Base-by-base conservation (phyloP, 768 basidiomycete genomes). In the Lactarius psammicola region DNA sequence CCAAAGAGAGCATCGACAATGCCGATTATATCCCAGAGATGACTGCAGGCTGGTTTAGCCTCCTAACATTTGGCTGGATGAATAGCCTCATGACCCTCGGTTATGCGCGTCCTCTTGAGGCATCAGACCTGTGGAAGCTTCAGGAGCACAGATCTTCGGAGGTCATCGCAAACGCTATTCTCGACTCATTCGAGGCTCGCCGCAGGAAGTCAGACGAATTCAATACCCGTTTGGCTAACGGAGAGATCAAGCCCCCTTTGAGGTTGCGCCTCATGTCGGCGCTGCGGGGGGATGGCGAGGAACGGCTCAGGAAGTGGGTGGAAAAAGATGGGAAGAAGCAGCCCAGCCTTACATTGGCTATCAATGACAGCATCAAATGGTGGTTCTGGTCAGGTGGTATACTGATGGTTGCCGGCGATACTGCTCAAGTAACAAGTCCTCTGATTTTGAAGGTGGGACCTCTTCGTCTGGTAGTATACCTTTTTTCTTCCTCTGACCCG, bases 61-160 rank as follows among this genome's bases (percentile, higher is more conserved):
- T 83, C 7, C 67, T 93, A 4, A 87, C 85, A 36, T 95, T 94
- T 69, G 75, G 76, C 53, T 95, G 94, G 93, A 81, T 95, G 23
- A 86, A 85, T 3, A 83, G 85, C 3, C 75, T 95, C 28, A 81
- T 95, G 68, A 74, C 78, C 11, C 78, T 94, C 15, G 94, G 94
- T 10, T 94, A 93, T 72, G 82, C 85, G 8, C 84, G 94, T 9
- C 90, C 94, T 1, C 81, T 96, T 3, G 89, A 94, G 71, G 86
- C 87, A 0, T 76, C 88, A 0, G 94, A 95, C 75, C 79, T 95
- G 4, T 95, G 88, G 80, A 89, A 85, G 74, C 84, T 95, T 30
- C 86, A 86, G 64, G 83, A 86, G 40, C 74, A 83, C 26, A 83
- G 86, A 30, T 79, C 83, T 2, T 82, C 93, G 0, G 81, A 79